These are phyloP conservation scores for Suillus luteus DNA, from an alignment of 768 basidiomycete species.

Conservation along the genomic window DNA sequence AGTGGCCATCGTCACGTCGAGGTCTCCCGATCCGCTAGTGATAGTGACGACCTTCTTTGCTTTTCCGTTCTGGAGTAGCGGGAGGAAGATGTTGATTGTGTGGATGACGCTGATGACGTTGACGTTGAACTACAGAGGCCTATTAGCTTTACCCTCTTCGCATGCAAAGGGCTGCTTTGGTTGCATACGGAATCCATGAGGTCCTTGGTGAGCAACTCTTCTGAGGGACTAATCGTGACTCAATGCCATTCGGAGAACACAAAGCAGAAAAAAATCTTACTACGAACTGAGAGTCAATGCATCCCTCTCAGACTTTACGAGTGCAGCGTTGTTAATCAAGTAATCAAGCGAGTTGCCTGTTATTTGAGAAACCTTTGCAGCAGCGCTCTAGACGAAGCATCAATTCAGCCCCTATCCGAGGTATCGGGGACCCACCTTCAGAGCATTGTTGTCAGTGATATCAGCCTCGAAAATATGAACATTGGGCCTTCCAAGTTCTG, in stretches of 20 bases:
- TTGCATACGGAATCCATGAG: slow-evolving; percentile 22
- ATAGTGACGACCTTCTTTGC: slow-evolving; percentile 37
- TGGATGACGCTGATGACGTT: slow-evolving; percentile 40
- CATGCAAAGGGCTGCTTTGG: background rate
- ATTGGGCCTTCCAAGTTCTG: slow-evolving; percentile 21
- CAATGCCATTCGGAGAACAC: background rate
- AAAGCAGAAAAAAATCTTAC: slow-evolving; percentile 12
- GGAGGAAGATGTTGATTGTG: slow-evolving; percentile 41
- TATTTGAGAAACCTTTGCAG: slow-evolving; percentile 26
- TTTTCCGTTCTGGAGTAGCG: slow-evolving; percentile 35
- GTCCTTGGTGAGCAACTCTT: slow-evolving; percentile 25
- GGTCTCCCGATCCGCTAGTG: slow-evolving; percentile 32
- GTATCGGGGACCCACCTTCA: slow-evolving; percentile 29
- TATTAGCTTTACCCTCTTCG: background rate
- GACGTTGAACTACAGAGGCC: slow-evolving; percentile 25
- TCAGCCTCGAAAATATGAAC: slow-evolving; percentile 40
- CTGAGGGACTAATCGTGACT: slow-evolving; percentile 17
- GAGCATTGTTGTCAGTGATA: slow-evolving; percentile 30
- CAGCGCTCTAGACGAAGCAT: slow-evolving; percentile 26
- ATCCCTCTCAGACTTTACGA: slow-evolving; percentile 12
- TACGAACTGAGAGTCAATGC: slow-evolving; percentile 20
- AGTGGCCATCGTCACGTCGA: slow-evolving; percentile 24
- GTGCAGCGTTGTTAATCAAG: slow-evolving; percentile 41
- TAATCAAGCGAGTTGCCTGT: slow-evolving; percentile 39
- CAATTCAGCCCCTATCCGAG: background rate